phyloP scores from a whole-genome alignment of 352 stramenopile genomes.

The Pythium volutum region DNA sequence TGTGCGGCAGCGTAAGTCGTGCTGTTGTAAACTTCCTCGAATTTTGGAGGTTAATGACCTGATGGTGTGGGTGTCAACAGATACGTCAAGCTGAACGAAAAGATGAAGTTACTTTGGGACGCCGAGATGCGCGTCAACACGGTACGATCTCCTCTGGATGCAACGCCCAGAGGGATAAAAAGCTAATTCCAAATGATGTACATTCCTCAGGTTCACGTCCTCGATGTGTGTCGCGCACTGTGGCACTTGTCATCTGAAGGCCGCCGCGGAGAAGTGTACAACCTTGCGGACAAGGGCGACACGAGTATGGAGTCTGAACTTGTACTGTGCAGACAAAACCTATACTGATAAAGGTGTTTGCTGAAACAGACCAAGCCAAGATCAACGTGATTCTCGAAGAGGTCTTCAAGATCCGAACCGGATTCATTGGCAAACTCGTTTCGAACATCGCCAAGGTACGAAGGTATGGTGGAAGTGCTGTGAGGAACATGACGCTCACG shows the following conservation, averaged over 20 bases:
- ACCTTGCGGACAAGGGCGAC: conserved; percentile 84
- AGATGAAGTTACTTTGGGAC: conserved; percentile 88
- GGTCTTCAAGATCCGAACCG: conserved; percentile 80
- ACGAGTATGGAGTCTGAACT: conserved; percentile 48
- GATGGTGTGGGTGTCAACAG: conserved; percentile 22
- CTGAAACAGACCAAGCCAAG: conserved; percentile 62
- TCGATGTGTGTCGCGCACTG: conserved; percentile 71
- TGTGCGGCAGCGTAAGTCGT: conserved; percentile 72
- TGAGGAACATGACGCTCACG: not conserved
- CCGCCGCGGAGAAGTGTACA: conserved; percentile 65
- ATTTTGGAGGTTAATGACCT: not conserved
- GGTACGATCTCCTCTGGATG: conserved; percentile 24
- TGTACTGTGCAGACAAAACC: too few species aligned
- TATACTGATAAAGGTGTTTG: not conserved
- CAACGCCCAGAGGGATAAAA: not conserved
- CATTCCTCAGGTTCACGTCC: conserved; percentile 61
- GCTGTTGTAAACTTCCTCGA: conserved; percentile 8
- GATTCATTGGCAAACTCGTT: conserved; percentile 83
- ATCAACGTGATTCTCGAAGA: conserved; percentile 72
- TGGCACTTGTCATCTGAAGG: conserved; percentile 69
- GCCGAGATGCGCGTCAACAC: conserved; percentile 87
- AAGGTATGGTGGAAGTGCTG: not conserved
- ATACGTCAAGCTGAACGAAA: conserved; percentile 82
- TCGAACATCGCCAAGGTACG: conserved; percentile 71
- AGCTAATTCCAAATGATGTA: not conserved